A percentile compares a stretch with the other conserved stretches of the same genome.
Evolutionary conservation across 441 rosid genomes (phyloP).

Genomic region (Isatis lusitanica): DNA sequence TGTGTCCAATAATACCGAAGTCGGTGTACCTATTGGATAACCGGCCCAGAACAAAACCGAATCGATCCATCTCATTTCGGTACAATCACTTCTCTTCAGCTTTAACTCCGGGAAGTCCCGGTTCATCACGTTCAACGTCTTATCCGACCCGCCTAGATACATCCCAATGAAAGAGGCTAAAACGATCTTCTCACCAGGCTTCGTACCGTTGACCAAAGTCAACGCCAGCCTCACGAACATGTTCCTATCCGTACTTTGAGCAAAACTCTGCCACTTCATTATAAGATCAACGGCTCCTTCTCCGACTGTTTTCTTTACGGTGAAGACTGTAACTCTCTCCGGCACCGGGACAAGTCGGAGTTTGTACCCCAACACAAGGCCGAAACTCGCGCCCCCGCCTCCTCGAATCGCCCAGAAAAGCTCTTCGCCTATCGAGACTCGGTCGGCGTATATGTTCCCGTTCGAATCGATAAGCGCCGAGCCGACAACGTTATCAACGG

Average conservation of each 20-base stretch:
- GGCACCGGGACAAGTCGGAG: conserved; percentile 43
- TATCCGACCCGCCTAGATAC: conserved; percentile 37
- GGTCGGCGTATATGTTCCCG: conserved; percentile 30
- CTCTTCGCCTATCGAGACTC: conserved; percentile 49
- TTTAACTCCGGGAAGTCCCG: conserved; percentile 39
- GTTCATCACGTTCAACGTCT: conserved; percentile 25
- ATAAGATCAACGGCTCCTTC: conserved; percentile 37
- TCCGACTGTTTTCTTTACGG: conserved; percentile 7
- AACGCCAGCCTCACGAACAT: conserved; percentile 36
- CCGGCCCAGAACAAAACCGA: conserved; percentile 38
- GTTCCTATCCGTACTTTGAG: conserved; percentile 29
- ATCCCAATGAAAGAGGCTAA: conserved; percentile 29
- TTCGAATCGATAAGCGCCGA: conserved; percentile 39
- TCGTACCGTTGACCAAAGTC: conserved; percentile 20
- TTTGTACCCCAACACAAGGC: conserved; percentile 42
- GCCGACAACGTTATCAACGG: conserved; percentile 47
- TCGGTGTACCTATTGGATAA: conserved; percentile 27
- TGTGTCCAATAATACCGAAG: conserved; percentile 29
- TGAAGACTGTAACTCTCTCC: conserved; percentile 38
- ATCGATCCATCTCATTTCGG: conserved; percentile 43
- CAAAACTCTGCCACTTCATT: conserved; percentile 42
- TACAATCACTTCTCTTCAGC: conserved; percentile 36
- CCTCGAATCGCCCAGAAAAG: conserved; percentile 54
- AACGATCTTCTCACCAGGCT: conserved; percentile 22
- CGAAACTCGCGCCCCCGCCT: conserved; percentile 45